Conservation (phyloP, 805 yeast species). For the Barnettozyma pratensis region DNA sequence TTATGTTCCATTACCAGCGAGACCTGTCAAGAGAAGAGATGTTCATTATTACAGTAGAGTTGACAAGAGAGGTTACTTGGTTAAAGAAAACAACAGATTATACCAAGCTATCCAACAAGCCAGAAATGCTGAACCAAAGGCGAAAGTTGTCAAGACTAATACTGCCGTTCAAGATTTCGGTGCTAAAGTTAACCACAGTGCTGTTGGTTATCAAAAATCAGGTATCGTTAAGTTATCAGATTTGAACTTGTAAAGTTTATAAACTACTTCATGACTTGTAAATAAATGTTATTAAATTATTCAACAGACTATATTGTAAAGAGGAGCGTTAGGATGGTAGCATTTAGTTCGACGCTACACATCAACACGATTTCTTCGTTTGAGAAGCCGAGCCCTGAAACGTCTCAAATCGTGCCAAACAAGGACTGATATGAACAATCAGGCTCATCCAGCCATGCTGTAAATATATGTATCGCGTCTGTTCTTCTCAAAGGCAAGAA, state of each 20-base stretch:
- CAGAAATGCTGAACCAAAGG: conserved; percentile 10
- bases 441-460: too few species aligned
- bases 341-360: too few species aligned
- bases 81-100: conserved; percentile 30
- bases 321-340: too few species aligned
- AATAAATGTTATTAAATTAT: not conserved
- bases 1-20: conserved; percentile 75
- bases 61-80: conserved; percentile 71
- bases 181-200: conserved; percentile 16
- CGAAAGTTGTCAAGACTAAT: conserved; percentile 5
- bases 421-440: too few species aligned
- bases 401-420: too few species aligned
- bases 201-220: conserved; percentile 19
- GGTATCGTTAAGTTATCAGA: conserved; percentile 22
- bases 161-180: conserved; percentile 9
- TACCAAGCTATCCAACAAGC: conserved; percentile 20
- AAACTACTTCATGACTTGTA: conserved; percentile 8
- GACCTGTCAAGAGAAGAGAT: conserved; percentile 80
- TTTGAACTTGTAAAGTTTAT: conserved; percentile 12
- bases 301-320: too few species aligned
- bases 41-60: conserved; percentile 71
- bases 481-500: too few species aligned
- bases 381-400: too few species aligned
- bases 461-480: too few species aligned
- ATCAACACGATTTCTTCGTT: too few species aligned